phyloP scores from a whole-genome alignment of 352 stramenopile species.

The Pythium periplocum region DNA sequence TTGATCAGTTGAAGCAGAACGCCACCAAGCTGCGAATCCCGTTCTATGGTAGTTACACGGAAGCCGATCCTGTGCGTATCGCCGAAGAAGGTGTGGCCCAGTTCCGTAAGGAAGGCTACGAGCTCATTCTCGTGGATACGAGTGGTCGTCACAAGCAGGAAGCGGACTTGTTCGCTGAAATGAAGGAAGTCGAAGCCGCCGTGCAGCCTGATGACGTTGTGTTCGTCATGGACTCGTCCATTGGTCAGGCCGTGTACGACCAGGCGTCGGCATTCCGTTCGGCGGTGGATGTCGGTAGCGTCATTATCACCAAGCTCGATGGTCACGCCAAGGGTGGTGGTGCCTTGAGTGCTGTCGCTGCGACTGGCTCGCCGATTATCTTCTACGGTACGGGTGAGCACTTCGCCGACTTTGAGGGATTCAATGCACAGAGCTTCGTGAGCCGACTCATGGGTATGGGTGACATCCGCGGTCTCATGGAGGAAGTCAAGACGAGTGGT shows the following conservation, averaged over 20 bases:
- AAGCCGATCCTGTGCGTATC: constrained; percentile 97
- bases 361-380: constrained; percentile 96
- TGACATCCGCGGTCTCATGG: constrained; percentile 95
- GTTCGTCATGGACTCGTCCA: constrained; percentile 99
- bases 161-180: constrained; percentile 97
- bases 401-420: constrained; percentile 98
- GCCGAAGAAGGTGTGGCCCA: constrained; percentile 96
- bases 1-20: constrained; percentile 99
- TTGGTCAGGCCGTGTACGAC: constrained; percentile 97
- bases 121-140: constrained; percentile 99
- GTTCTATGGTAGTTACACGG: constrained; percentile 98
- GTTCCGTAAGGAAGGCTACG: constrained; percentile 96
- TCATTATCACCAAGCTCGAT: constrained; percentile 99
- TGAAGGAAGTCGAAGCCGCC: constrained; percentile 96
- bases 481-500: constrained; percentile 89
- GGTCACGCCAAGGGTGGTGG: constrained; percentile 98
- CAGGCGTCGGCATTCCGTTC: constrained; percentile 95
- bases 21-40: constrained; percentile 97
- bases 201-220: constrained; percentile 96
- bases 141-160: constrained; percentile 98
- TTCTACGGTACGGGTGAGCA: constrained; percentile 98
- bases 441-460: constrained; percentile 98
- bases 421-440: constrained; percentile 97
- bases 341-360: constrained; percentile 96
- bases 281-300: constrained; percentile 95